Percentiles rank a stretch among this genome's conserved stretches.
phyloP scores from a whole-genome alignment of 176 grass and related monocot species.

The Juncus effusus region DNA sequence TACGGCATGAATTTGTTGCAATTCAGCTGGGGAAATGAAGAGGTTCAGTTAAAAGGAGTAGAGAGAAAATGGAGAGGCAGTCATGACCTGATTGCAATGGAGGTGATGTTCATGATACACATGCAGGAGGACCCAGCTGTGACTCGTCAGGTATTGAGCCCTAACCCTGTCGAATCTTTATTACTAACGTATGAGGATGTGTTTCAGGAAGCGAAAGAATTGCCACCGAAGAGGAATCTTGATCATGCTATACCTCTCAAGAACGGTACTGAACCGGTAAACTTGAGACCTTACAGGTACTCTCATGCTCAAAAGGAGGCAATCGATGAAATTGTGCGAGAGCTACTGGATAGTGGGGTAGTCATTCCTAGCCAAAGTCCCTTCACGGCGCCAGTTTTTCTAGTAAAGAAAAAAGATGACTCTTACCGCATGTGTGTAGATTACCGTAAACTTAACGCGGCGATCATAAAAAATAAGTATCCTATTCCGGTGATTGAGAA shows the following conservation, averaged over 20 bases:
- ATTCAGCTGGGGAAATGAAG: no score
- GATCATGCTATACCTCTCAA: neutral
- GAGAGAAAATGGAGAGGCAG: no score
- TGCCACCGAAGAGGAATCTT: neutral
- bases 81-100: no score
- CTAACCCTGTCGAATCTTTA: no score
- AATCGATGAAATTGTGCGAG: neutral
- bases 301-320: neutral
- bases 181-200: neutral
- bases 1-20: no score
- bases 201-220: neutral
- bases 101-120: no score
- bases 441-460: neutral
- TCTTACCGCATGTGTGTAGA: neutral
- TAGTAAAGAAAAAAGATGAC: neutral
- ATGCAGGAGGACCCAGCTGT: no score
- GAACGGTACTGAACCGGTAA: neutral
- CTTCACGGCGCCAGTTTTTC: neutral
- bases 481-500: neutral
- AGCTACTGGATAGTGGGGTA: neutral
- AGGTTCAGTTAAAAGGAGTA: no score
- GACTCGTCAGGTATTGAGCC: no score
- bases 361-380: neutral
- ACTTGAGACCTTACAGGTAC: neutral
- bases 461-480: neutral